These are phyloP conservation scores for Meyerozyma carpophila DNA, from an alignment of 1,139 yeast species.

Conservation along the genomic window DNA sequence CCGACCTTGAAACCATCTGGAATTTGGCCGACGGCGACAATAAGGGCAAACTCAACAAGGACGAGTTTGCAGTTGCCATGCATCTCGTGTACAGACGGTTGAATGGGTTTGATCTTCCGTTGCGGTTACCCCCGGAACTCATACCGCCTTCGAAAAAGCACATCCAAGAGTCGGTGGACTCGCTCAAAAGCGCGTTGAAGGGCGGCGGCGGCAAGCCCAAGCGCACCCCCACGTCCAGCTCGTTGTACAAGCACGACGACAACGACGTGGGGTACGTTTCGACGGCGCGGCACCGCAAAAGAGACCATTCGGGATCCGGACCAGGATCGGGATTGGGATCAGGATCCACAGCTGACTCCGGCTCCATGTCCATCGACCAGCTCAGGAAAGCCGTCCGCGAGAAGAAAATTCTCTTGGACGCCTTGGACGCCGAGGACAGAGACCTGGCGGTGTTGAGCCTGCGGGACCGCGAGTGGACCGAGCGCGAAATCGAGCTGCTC, in stretches of 20 bases:
- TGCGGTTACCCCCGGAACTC: constrained; percentile 63
- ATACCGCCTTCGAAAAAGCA: constrained; percentile 76
- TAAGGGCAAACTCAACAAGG: constrained; percentile 67
- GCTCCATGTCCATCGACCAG: constrained; percentile 34
- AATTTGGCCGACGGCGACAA: constrained; percentile 68
- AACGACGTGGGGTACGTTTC: constrained; percentile 59
- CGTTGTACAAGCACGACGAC: constrained; percentile 68
- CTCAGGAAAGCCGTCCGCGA: constrained; percentile 62
- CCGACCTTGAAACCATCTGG: constrained; percentile 89
- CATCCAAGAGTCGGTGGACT: constrained; percentile 39
- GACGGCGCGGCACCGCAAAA: constrained; percentile 56
- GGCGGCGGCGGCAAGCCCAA: constrained; percentile 22
- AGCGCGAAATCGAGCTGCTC: constrained; percentile 55
- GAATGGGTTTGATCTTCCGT: constrained; percentile 72
- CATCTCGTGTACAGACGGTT: constrained; percentile 71
- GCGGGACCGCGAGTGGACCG: constrained; percentile 19
- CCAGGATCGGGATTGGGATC: too few species aligned
- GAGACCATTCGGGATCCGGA: constrained; percentile 2
- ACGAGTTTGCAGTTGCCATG: constrained; percentile 81
- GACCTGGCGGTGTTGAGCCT: constrained; percentile 25
- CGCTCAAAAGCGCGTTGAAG: constrained; percentile 39
- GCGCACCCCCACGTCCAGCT: constrained; percentile 38
- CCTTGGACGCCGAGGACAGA: constrained; percentile 66
- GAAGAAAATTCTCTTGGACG: constrained; percentile 64
- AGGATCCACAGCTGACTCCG: background rate